These are phyloP conservation scores for Teratosphaeriaceae sp. DNA, from an alignment of 2,329 filamentous ascomycete species.

Conservation along the genomic window DNA sequence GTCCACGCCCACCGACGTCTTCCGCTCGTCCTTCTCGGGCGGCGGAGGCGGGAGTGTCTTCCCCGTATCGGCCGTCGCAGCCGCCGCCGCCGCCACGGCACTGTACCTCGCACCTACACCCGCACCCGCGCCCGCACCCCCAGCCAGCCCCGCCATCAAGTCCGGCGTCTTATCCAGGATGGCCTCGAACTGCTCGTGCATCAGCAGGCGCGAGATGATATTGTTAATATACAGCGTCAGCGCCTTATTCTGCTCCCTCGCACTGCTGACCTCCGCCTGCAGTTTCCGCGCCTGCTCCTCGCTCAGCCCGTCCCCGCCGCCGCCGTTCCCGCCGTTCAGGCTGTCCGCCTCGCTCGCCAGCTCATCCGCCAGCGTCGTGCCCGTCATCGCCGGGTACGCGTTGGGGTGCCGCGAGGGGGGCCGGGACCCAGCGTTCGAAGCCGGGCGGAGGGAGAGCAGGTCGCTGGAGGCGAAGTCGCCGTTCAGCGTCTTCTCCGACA, in stretches of 20 bases:
- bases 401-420: constrained; percentile 30
- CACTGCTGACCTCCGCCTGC: constrained; percentile 69
- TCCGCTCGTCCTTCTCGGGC: constrained; percentile 48
- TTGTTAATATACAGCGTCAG: constrained; percentile 97
- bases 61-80: constrained; percentile 36
- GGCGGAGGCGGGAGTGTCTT: constrained; percentile 83
- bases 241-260: constrained; percentile 95
- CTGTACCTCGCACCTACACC: constrained; percentile 15
- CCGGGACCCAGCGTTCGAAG: constrained; percentile 48
- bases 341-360: constrained; percentile 58
- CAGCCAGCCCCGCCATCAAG: constrained; percentile 43
- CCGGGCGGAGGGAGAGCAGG: constrained; percentile 17
- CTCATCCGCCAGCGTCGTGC: constrained; percentile 76
- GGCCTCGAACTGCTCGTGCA: constrained; percentile 91
- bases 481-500: constrained; percentile 91
- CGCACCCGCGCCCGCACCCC: too few relatives aligned
- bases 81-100: constrained; percentile 4
- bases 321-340: constrained; percentile 46
- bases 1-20: constrained; percentile 19
- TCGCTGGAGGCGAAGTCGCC: constrained; percentile 60
- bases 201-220: constrained; percentile 90
- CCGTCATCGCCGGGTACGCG: constrained; percentile 61
- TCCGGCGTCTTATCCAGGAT: constrained; percentile 78
- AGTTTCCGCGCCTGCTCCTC: constrained; percentile 58
- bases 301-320: constrained; percentile 44